Evolutionary conservation across 2,329 filamentous ascomycete species (phyloP).

Genomic region (Rhytidhysteron rufulum): DNA sequence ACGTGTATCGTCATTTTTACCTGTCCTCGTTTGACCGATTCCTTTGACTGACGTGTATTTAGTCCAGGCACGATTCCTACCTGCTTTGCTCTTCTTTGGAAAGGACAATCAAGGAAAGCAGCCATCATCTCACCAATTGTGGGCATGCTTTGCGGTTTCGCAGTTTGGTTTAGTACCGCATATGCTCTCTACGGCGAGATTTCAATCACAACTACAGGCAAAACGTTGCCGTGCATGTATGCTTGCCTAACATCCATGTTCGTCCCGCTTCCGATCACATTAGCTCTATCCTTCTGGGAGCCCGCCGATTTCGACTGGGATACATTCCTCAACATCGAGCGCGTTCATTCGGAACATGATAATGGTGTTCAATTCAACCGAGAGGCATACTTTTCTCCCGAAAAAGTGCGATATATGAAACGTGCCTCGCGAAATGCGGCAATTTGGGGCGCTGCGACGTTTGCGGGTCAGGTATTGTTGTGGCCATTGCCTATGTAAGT

Average conservation of each 20-base stretch:
- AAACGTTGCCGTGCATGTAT: background rate
- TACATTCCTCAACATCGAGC: background rate
- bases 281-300: background rate
- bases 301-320: background rate
- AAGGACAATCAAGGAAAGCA: constrained; percentile 71
- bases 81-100: constrained; percentile 75
- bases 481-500: background rate
- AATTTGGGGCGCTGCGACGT: background rate
- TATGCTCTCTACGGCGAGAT: constrained; percentile 30
- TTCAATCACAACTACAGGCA: constrained; percentile 48
- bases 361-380: background rate
- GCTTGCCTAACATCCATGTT: background rate
- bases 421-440: background rate
- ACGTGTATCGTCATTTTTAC: constrained; percentile 87
- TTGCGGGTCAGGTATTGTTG: background rate
- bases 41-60: constrained; percentile 90
- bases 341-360: background rate
- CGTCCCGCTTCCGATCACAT: background rate
- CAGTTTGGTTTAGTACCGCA: constrained; percentile 40
- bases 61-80: constrained; percentile 69
- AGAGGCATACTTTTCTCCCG: background rate
- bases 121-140: constrained; percentile 66
- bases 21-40: too few relatives aligned
- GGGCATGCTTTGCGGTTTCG: constrained; percentile 64
- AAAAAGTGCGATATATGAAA: background rate